Base-by-base conservation (phyloP, 1,284 basidiomycete species). In the Apiotrichum domesticum region DNA sequence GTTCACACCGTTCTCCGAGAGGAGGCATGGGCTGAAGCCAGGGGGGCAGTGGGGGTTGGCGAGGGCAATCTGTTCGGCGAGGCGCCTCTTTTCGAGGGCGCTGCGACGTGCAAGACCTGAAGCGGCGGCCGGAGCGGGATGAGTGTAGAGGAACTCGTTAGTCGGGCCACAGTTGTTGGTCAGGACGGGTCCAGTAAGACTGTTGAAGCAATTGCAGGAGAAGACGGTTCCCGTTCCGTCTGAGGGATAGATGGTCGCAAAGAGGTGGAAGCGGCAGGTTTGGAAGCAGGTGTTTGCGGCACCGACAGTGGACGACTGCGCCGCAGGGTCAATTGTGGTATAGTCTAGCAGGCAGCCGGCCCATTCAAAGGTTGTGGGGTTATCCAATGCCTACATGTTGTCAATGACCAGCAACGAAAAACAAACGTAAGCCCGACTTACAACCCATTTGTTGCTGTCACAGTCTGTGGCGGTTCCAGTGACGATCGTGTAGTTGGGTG, bases 21-120 rank as follows among this genome's bases (percentile, higher is more conserved):
- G n/a, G 8, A 33, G 29, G 41, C 50, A 51, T 11, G 41, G n/a
- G 13, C 32, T 14, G 33, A 14, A 10, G 3, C 50, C 50, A 29
- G 50, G 41, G 35, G 50, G 50, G 41, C 50, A 51, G 50, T 51
- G 32, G 33, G 41, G 50, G 41, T 51, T 43, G 41, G 40, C 33
- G 33, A 32, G 39, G 33, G 35, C 11, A 6, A 51, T 32, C 50
- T 51, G 41, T 41, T 51, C n/a, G 1, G 40, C 29, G 13, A 13
- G 9, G 6, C 37, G 39, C 48, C 10, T 50, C n/a, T 37, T 21
- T 8, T 37, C n/a, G n/a, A 39, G 14, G n/a, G 8, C 3, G n/a
- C 15, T 14, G 11, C 47, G 47, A 33, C 47, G 47, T 21, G 47
- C 47, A 8, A n/a, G 13, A 6, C 6, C 15, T 7, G 43, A 29